These are phyloP conservation scores for Draba incana DNA, from an alignment of 345 rosid genomes.

Conservation along the genomic window DNA sequence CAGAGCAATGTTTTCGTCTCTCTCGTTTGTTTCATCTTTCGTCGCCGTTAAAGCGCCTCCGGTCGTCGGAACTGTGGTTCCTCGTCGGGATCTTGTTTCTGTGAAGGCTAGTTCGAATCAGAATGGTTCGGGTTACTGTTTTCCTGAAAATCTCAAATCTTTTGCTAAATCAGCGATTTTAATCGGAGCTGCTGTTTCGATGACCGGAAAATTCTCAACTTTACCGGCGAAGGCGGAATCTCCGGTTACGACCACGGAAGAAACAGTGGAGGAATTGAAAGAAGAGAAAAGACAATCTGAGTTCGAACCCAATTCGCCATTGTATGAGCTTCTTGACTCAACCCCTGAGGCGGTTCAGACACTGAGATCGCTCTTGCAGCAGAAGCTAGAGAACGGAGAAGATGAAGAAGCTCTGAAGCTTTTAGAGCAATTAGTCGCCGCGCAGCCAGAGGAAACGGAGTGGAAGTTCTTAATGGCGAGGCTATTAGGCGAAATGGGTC, in stretches of 20 bases:
- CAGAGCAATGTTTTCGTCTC: conserved; percentile 43
- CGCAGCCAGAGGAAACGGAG: conserved; percentile 64
- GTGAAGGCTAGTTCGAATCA: conserved; percentile 42
- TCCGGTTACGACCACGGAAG: conserved; percentile 49
- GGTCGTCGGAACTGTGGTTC: conserved; percentile 30
- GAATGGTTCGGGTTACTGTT: conserved; percentile 5
- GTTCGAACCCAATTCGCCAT: conserved; percentile 37
- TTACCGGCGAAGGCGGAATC: conserved; percentile 64
- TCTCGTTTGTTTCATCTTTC: conserved; percentile 31
- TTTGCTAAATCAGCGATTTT: conserved; percentile 59
- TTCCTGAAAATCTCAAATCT: conserved; percentile 46
- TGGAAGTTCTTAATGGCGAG: conserved; percentile 86
- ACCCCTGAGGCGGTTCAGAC: conserved; percentile 56
- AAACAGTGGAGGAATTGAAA: conserved; percentile 28
- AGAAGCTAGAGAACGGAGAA: conserved; percentile 74
- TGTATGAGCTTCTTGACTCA: conserved; percentile 55
- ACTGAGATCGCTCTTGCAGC: conserved; percentile 61
- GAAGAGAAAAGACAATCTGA: conserved; percentile 32
- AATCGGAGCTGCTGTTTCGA: conserved; percentile 54
- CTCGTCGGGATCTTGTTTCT: conserved; percentile 30
- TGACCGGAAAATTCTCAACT: conserved; percentile 48
- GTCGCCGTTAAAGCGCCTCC: conserved; percentile 39
- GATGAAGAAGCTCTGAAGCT: conserved; percentile 65
- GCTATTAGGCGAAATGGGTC: conserved; percentile 60
- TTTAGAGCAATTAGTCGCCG: conserved; percentile 50